phyloP scores from a whole-genome alignment of 257 asterid species.

The Salvia hispanica region DNA sequence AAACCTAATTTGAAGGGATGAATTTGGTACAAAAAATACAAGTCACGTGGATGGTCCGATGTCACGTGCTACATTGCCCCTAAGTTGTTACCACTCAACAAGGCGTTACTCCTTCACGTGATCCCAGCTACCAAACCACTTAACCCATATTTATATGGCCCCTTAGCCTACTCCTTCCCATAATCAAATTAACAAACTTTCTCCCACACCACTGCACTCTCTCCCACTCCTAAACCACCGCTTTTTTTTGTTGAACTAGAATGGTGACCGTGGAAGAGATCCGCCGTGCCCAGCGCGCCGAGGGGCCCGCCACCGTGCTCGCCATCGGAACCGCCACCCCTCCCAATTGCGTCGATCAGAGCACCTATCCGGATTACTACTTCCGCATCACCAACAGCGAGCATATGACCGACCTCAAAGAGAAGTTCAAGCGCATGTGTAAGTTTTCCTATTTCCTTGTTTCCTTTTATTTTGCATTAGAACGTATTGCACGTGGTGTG shows the following conservation, averaged over 20 bases:
- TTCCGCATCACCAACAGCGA: conserved; percentile 77
- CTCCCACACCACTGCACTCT: background rate
- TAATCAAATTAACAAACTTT: no score
- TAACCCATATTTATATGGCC: conserved; percentile 25
- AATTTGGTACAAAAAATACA: conserved; percentile 22
- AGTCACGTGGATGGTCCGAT: conserved; percentile 23
- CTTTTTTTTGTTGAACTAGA: conserved; percentile 12
- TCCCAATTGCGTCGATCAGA: conserved; percentile 65
- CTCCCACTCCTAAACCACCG: background rate
- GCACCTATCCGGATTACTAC: conserved; percentile 65
- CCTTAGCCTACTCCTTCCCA: background rate
- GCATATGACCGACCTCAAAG: conserved; percentile 61
- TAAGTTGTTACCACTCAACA: conserved; percentile 14
- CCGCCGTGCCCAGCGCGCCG: conserved; percentile 65
- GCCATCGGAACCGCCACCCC: conserved; percentile 81
- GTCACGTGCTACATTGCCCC: conserved; percentile 21
- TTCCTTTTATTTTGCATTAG: no score
- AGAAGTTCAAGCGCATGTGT: conserved; percentile 81
- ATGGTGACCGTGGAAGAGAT: conserved; percentile 75
- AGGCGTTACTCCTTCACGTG: conserved; percentile 32
- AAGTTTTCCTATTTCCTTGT: conserved; percentile 22
- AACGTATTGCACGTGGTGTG: no score
- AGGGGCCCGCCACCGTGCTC: conserved; percentile 74
- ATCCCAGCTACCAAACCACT: conserved; percentile 35
- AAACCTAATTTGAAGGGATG: background rate